Conservation (phyloP, 2,329 filamentous ascomycete species). For the Colletotrichum zoysiae region DNA sequence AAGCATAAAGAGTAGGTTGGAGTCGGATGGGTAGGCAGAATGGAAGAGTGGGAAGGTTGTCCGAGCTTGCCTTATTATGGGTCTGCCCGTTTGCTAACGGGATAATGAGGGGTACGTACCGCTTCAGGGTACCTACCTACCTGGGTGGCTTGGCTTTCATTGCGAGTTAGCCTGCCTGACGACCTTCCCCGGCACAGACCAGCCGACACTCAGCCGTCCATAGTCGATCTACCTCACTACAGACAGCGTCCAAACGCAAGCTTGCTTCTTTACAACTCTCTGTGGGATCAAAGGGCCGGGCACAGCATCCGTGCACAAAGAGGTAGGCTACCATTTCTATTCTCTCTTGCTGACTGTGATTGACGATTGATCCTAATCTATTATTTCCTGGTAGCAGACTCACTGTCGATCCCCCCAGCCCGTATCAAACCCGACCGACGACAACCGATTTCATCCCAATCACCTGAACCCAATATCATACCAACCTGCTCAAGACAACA, state of each 20-base stretch:
- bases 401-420: conserved; percentile 24
- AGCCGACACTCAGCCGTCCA: conserved; percentile 26
- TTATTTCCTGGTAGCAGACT: conserved; percentile 13
- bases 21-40: conserved; percentile 13
- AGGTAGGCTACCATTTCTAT: conserved; percentile 6
- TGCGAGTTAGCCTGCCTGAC: conserved; percentile 34
- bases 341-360: not conserved
- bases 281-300: conserved; percentile 29
- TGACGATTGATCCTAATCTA: conserved; percentile 14
- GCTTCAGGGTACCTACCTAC: not conserved
- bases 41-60: not conserved
- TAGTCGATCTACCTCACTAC: conserved; percentile 16
- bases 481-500: conserved; percentile 2
- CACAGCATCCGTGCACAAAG: conserved; percentile 25
- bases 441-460: conserved; percentile 3
- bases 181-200: conserved; percentile 21
- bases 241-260: conserved; percentile 20
- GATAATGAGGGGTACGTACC: conserved; percentile 21
- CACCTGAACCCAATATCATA: not conserved
- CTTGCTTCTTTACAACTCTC: conserved; percentile 14
- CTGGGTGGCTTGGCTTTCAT: conserved; percentile 26
- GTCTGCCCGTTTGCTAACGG: conserved; percentile 13
- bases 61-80: conserved; percentile 27
- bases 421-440: conserved; percentile 19
- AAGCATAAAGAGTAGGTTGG: conserved; percentile 6